Evolutionary conservation across 2,329 filamentous ascomycete genomes (phyloP).

Genomic region (Colletotrichum sp.): DNA sequence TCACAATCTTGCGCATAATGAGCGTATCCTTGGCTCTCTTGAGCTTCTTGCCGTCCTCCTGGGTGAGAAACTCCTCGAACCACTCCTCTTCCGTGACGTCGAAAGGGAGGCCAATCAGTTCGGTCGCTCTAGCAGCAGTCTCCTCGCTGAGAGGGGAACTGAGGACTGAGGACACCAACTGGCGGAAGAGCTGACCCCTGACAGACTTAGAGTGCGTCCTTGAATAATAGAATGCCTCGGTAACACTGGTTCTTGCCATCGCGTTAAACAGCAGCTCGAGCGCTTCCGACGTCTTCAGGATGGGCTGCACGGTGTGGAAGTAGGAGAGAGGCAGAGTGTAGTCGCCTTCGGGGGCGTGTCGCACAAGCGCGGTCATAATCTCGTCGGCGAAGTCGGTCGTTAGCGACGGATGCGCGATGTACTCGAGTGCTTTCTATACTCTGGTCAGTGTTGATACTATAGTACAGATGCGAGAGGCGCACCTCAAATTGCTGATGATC

Average conservation of each 20-base stretch:
- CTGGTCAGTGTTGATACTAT: not conserved
- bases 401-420: conserved; percentile 79
- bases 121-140: conserved; percentile 61
- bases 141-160: conserved; percentile 40
- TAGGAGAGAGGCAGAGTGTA: conserved; percentile 75
- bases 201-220: conserved; percentile 66
- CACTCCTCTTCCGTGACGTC: conserved; percentile 72
- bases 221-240: conserved; percentile 76
- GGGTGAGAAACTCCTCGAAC: conserved; percentile 72
- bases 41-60: conserved; percentile 67
- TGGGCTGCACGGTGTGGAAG: conserved; percentile 76
- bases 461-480: conserved; percentile 6
- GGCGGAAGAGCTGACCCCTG: conserved; percentile 69
- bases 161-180: conserved; percentile 65
- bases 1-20: conserved; percentile 74
- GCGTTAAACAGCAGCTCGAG: conserved; percentile 72
- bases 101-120: conserved; percentile 77
- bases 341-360: conserved; percentile 62
- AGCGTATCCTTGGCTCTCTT: conserved; percentile 74
- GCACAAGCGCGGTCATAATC: conserved; percentile 72
- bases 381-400: conserved; percentile 84
- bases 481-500: conserved; percentile 74
- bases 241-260: conserved; percentile 68
- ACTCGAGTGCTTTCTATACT: conserved; percentile 68
- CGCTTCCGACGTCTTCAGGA: conserved; percentile 66